Conservation (phyloP, 2,329 filamentous ascomycete species). For the Aspergillus aculeatinus region DNA sequence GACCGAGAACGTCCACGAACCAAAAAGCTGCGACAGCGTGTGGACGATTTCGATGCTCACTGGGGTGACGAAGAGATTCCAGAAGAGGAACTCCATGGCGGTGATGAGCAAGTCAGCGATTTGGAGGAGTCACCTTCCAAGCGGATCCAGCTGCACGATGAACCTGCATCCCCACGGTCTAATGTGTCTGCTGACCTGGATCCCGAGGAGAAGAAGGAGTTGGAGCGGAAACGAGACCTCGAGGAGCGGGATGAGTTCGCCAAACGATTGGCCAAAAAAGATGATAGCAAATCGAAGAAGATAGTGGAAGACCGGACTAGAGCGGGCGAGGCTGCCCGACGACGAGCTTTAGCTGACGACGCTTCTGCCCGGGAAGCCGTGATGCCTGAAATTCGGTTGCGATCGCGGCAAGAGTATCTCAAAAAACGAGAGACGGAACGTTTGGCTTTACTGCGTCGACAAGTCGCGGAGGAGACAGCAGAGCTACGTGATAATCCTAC, state of each 20-base stretch:
- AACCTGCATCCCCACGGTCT: conserved; percentile 35
- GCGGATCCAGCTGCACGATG: conserved; percentile 65
- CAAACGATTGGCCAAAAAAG: conserved; percentile 70
- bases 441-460: conserved; percentile 79
- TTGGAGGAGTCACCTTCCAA: conserved; percentile 71
- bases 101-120: conserved; percentile 53
- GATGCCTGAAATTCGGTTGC: conserved; percentile 76
- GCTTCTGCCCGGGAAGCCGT: conserved; percentile 66
- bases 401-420: conserved; percentile 87
- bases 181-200: conserved; percentile 53
- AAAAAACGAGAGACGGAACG: conserved; percentile 88
- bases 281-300: conserved; percentile 69
- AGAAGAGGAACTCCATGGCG: conserved; percentile 46
- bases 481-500: conserved; percentile 74
- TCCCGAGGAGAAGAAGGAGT: conserved; percentile 59
- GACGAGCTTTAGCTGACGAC: conserved; percentile 66
- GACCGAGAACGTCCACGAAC: conserved; percentile 48
- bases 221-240: conserved; percentile 63
- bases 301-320: conserved; percentile 61
- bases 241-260: conserved; percentile 78
- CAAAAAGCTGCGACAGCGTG: conserved; percentile 53
- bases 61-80: conserved; percentile 74
- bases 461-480: conserved; percentile 83
- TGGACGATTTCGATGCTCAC: conserved; percentile 67
- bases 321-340: conserved; percentile 59